phyloP scores from a whole-genome alignment of 352 stramenopile genomes.

The Blastocystis sp. region DNA sequence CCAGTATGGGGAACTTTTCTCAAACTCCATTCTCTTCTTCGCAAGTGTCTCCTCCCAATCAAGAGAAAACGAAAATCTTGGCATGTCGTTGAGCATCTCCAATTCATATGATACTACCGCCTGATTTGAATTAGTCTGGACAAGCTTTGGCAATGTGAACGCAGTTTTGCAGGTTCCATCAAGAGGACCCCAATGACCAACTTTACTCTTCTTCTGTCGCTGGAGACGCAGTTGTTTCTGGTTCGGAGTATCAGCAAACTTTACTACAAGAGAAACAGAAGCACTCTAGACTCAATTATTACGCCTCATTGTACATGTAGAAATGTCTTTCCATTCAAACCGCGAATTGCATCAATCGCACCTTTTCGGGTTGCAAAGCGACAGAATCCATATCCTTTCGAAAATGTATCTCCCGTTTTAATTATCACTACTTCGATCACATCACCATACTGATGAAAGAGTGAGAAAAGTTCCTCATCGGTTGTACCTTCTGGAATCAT shows the following conservation, averaged over 20 bases:
- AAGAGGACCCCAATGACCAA: not conserved
- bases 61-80: not conserved
- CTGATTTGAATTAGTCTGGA: too few relatives aligned
- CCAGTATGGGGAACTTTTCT: not conserved
- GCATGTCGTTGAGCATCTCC: not conserved
- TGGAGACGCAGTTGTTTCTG: constrained; percentile 1
- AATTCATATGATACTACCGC: not conserved
- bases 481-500: constrained; percentile 18
- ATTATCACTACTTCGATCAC: constrained; percentile 20
- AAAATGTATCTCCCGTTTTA: not conserved
- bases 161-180: not conserved
- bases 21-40: not conserved
- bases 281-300: not conserved
- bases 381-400: constrained; percentile 23
- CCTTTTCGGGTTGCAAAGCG: not conserved
- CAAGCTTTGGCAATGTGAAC: not conserved
- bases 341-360: not conserved
- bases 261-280: not conserved
- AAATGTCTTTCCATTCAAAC: constrained; percentile 1
- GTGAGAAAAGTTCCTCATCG: not conserved
- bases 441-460: not conserved
- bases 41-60: not conserved
- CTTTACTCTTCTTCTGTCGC: not conserved
- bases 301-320: not conserved
- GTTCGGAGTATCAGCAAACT: constrained; percentile 36